Evolutionary conservation across 495 filamentous ascomycete species (phyloP).

Genomic region (Aspergillus haitiensis): DNA sequence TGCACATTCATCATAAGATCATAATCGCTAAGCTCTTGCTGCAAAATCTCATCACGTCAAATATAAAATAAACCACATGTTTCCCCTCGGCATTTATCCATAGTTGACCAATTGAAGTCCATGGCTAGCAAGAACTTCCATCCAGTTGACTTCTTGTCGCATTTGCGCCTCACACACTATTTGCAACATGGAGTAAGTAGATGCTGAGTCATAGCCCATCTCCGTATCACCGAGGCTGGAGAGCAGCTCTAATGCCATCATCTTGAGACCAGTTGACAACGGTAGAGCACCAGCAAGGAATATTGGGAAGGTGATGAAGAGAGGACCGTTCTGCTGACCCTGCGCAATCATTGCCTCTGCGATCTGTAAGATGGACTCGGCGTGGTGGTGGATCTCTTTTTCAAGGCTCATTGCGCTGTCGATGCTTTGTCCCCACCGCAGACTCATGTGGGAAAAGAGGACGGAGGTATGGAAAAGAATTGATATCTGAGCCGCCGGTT

Average conservation of each 20-base stretch:
- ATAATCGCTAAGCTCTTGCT: slow-evolving; percentile 8
- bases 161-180: slow-evolving; percentile 52
- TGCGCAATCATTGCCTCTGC: slow-evolving; percentile 35
- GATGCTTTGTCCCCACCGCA: slow-evolving; percentile 49
- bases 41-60: slow-evolving; percentile 7
- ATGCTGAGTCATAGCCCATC: slow-evolving; percentile 50
- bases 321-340: slow-evolving; percentile 37
- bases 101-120: slow-evolving; percentile 48
- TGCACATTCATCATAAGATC: slow-evolving; percentile 3
- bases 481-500: slow-evolving; percentile 30
- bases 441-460: slow-evolving; percentile 52
- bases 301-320: slow-evolving; percentile 56
- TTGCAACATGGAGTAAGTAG: slow-evolving; percentile 50
- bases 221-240: slow-evolving; percentile 51
- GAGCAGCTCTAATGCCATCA: slow-evolving; percentile 51
- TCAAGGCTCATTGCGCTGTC: slow-evolving; percentile 34
- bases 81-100: slow-evolving; percentile 27
- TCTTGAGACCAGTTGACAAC: slow-evolving; percentile 43
- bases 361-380: slow-evolving; percentile 46
- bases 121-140: slow-evolving; percentile 43
- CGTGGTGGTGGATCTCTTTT: slow-evolving; percentile 45
- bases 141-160: slow-evolving; percentile 48
- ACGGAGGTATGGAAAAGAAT: slow-evolving; percentile 51
- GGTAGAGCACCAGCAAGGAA: slow-evolving; percentile 56
- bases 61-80: slow-evolving; percentile 2